Percentiles rank a stretch among this genome's conserved stretches.
phyloP scores from a whole-genome alignment of 2,329 filamentous ascomycete species.

The Pyrenochaeta sp. region DNA sequence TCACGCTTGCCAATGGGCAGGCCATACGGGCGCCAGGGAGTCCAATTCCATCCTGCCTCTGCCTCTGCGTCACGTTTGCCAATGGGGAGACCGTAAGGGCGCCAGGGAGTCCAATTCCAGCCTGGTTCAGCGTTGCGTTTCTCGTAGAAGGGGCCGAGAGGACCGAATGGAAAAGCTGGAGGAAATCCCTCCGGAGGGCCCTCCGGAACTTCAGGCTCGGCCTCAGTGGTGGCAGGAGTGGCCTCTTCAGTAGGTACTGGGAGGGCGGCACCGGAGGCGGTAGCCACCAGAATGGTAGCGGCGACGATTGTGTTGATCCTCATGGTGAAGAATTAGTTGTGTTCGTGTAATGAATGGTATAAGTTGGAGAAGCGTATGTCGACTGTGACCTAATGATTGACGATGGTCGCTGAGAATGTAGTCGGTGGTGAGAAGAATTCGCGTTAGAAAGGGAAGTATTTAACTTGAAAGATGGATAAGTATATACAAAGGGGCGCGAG shows the following conservation, averaged over 20 bases:
- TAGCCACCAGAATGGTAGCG: conserved; percentile 52
- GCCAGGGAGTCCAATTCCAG: background rate
- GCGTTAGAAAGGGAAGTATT: conserved; percentile 12
- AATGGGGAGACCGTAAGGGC: conserved; percentile 4
- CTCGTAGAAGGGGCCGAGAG: background rate
- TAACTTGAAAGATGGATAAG: conserved; percentile 11
- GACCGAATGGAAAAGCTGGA: background rate
- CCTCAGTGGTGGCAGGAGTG: conserved; percentile 25
- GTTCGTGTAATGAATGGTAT: conserved; percentile 25
- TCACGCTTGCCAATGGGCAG: conserved; percentile 43
- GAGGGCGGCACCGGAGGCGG: conserved; percentile 51
- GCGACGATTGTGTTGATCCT: conserved; percentile 57
- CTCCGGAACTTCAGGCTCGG: conserved; percentile 13
- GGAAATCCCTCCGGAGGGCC: background rate
- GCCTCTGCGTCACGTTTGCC: conserved; percentile 33
- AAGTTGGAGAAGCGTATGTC: conserved; percentile 12
- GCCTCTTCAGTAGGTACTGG: conserved; percentile 38
- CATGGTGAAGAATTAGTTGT: conserved; percentile 51
- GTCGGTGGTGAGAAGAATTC: conserved; percentile 13
- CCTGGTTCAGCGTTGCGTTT: conserved; percentile 9
- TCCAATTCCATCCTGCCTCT: conserved; percentile 20
- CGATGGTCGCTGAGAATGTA: conserved; percentile 15
- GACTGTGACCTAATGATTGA: conserved; percentile 15
- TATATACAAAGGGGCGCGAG: conserved; percentile 8
- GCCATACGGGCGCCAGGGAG: conserved; percentile 41